Evolutionary conservation across 306 rosid species (phyloP).

Genomic region (Lathyrus tuberosus): DNA sequence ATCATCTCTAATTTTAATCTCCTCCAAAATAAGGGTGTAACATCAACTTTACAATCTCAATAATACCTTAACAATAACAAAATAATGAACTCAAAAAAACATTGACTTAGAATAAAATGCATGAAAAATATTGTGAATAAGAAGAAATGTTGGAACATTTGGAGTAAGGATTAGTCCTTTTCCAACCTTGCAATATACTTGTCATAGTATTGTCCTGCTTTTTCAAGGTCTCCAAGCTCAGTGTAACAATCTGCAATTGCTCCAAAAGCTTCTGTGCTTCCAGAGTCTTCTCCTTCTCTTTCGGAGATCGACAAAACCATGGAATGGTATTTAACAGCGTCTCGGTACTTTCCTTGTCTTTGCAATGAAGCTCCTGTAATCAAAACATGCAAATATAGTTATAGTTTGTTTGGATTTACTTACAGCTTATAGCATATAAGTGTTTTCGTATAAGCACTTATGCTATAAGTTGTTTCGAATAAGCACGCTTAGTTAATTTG

Average conservation of each 20-base stretch:
- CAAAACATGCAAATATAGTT: constrained; percentile 11
- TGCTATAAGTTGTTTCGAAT: not conserved
- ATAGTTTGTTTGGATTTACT: not conserved
- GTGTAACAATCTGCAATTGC: constrained; percentile 98
- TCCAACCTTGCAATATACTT: constrained; percentile 79
- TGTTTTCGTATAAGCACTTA: not conserved
- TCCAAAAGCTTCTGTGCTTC: constrained; percentile 91
- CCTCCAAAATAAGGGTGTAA: not conserved
- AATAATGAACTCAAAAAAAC: not conserved
- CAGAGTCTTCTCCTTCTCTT: constrained; percentile 86
- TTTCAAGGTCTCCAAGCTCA: constrained; percentile 95
- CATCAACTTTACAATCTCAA: constrained; percentile 25
- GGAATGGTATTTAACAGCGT: constrained; percentile 84
- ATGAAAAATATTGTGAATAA: constrained; percentile 17
- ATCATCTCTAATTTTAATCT: constrained; percentile 7
- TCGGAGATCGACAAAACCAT: constrained; percentile 80
- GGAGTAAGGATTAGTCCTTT: constrained; percentile 52
- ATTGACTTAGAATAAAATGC: constrained; percentile 19
- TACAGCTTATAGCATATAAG: not conserved
- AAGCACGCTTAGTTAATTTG: too few species aligned
- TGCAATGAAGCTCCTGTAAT: constrained; percentile 87
- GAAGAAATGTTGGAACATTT: constrained; percentile 14
- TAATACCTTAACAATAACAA: constrained; percentile 1
- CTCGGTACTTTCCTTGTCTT: constrained; percentile 84
- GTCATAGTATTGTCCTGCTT: constrained; percentile 80